Percentiles rank a stretch among this genome's conserved stretches.
Conservation (phyloP, 2,329 filamentous ascomycete genomes). For the Corniculantispora saksenae region DNA sequence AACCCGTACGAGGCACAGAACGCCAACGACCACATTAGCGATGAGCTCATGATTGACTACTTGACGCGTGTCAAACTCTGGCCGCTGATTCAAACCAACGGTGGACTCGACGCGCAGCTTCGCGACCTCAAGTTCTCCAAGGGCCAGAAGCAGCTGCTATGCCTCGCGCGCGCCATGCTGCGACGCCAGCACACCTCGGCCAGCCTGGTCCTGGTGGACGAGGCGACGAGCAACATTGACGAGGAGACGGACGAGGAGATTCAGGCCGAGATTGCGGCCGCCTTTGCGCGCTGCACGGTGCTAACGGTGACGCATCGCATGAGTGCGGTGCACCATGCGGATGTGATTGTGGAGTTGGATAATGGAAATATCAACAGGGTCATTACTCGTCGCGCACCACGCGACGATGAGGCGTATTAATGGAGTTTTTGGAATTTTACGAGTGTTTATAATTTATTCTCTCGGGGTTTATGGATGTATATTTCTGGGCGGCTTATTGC, state of each 20-base stretch:
- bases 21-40: neutral
- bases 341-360: constrained; percentile 17
- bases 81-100: constrained; percentile 10
- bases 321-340: constrained; percentile 16
- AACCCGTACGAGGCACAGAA: constrained; percentile 11
- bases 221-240: constrained; percentile 31
- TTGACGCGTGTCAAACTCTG: constrained; percentile 22
- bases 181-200: constrained; percentile 20
- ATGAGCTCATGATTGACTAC: constrained; percentile 19
- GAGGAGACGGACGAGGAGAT: constrained; percentile 35
- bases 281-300: constrained; percentile 21
- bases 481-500: neutral
- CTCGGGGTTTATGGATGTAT: neutral
- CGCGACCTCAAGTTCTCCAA: constrained; percentile 20
- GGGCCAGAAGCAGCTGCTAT: constrained; percentile 24
- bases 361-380: constrained; percentile 14
- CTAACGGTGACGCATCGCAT: constrained; percentile 23
- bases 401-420: constrained; percentile 15
- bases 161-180: constrained; percentile 27
- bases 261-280: constrained; percentile 17
- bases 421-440: neutral
- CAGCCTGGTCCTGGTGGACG: constrained; percentile 11
- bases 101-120: constrained; percentile 20
- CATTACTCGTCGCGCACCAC: constrained; percentile 15
- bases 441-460: neutral